These are phyloP conservation scores for Fusarium praegraminearum DNA, from an alignment of 2,329 filamentous ascomycete genomes.

Conservation along the genomic window DNA sequence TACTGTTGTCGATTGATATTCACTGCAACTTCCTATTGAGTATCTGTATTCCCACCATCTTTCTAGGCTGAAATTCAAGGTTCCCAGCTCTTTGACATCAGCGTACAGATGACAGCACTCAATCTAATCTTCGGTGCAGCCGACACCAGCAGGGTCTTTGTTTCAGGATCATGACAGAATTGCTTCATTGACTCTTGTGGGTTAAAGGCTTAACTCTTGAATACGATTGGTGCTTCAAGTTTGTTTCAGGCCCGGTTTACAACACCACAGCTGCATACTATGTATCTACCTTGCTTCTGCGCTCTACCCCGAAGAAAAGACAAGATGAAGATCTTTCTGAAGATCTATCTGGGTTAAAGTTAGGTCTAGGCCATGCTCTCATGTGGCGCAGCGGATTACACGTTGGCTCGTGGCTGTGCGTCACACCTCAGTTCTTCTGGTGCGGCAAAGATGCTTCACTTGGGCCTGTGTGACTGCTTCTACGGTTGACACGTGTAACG, in stretches of 20 bases:
- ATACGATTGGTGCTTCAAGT: slow-evolving; percentile 29
- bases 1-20: slow-evolving; percentile 40
- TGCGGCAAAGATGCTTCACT: slow-evolving; percentile 6
- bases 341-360: background rate
- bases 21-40: slow-evolving; percentile 20
- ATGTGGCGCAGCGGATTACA: slow-evolving; percentile 29
- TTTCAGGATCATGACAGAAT: slow-evolving; percentile 32
- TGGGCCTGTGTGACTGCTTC: slow-evolving; percentile 2
- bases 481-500: slow-evolving; percentile 30
- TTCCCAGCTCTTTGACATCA: slow-evolving; percentile 24
- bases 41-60: slow-evolving; percentile 3
- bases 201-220: background rate
- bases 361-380: slow-evolving; percentile 7
- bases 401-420: slow-evolving; percentile 25
- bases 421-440: background rate
- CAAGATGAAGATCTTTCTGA: slow-evolving; percentile 1
- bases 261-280: slow-evolving; percentile 8
- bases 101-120: slow-evolving; percentile 28
- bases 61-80: slow-evolving; percentile 14
- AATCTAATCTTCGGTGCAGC: slow-evolving; percentile 15
- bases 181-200: slow-evolving; percentile 26
- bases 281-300: background rate
- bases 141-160: slow-evolving; percentile 14
- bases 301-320: background rate
- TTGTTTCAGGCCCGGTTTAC: slow-evolving; percentile 29